A percentile compares a stretch with the other conserved stretches of the same genome.
phyloP scores from a whole-genome alignment of 2,329 filamentous ascomycete genomes.

The Aspergillus carbonarius region DNA sequence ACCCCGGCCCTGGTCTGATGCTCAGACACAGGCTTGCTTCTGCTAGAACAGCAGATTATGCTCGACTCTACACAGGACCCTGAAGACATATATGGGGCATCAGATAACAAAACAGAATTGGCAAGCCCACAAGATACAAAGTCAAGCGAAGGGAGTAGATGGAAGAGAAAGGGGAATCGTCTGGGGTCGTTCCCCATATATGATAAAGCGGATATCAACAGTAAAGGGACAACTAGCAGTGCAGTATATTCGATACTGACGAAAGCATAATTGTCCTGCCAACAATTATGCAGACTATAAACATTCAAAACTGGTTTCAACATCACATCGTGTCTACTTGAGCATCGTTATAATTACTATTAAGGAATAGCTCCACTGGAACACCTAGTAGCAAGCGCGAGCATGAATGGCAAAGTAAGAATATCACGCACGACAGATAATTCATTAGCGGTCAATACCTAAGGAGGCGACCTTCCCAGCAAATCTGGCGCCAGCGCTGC shows the following conservation, averaged over 20 bases:
- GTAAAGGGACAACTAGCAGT: neutral
- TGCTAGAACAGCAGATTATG: neutral
- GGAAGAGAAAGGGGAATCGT: neutral
- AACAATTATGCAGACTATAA: conserved; percentile 6
- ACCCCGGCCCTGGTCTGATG: neutral
- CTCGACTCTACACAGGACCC: neutral
- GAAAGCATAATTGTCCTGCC: neutral
- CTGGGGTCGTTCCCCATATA: neutral
- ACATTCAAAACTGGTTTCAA: conserved; percentile 9
- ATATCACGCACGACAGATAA: neutral
- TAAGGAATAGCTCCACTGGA: conserved; percentile 1
- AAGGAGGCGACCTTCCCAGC: conserved; percentile 48
- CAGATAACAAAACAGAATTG: neutral
- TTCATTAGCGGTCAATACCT: conserved; percentile 40
- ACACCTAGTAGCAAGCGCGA: conserved; percentile 7
- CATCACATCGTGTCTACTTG: conserved; percentile 15
- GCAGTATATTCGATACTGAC: neutral
- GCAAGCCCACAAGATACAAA: neutral
- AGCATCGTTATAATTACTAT: conserved; percentile 25
- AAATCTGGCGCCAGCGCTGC: conserved; percentile 73
- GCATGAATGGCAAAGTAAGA: conserved; percentile 11
- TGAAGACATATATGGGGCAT: neutral
- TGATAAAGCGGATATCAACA: neutral
- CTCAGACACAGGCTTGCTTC: neutral
- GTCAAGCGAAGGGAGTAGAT: neutral